These are phyloP conservation scores for Raffaelea arxii DNA, from an alignment of 2,329 filamentous ascomycete genomes.

Conservation along the genomic window DNA sequence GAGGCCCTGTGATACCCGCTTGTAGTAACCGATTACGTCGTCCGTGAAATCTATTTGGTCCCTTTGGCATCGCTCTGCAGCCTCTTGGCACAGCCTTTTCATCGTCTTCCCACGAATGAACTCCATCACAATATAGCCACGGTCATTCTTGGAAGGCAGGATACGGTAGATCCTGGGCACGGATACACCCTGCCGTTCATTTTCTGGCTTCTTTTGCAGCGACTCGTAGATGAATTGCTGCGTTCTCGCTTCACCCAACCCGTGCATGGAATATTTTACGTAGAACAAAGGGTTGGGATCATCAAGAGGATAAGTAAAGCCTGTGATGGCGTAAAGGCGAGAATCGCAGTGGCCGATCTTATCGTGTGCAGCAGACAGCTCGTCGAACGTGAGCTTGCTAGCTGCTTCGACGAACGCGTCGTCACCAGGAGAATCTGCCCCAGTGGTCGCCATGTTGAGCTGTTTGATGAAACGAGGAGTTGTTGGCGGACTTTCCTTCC, in stretches of 20 bases:
- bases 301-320: neutral
- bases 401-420: no score
- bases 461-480: no score
- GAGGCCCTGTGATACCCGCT: neutral
- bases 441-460: no score
- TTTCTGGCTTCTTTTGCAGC: neutral
- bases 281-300: neutral
- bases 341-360: neutral
- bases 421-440: no score
- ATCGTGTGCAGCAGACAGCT: neutral
- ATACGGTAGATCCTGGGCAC: neutral
- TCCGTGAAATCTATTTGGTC: no score
- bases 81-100: neutral
- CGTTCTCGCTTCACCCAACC: neutral
- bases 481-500: no score
- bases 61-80: neutral
- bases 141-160: neutral
- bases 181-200: neutral
- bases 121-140: neutral
- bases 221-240: slow-evolving; percentile 1
- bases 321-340: neutral
- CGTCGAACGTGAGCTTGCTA: neutral
- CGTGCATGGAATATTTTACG: neutral
- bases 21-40: no score
- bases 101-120: neutral